Base-by-base conservation (phyloP, 208 protist genomes). In the Crithidia fasciculata region DNA sequence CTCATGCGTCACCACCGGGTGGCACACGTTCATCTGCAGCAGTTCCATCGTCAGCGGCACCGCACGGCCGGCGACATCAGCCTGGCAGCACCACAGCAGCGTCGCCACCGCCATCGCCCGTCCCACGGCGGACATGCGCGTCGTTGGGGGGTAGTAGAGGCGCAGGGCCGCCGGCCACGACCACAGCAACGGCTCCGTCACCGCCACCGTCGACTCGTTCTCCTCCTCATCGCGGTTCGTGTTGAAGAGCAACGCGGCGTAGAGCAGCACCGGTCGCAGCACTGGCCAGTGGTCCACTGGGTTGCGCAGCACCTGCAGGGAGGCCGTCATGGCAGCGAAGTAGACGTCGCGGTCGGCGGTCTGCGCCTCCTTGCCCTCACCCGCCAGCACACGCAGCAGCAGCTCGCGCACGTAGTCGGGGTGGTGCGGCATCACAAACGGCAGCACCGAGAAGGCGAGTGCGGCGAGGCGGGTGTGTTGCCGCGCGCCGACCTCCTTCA, bases 151-250 rank as follows among this genome's bases (percentile, higher is more conserved):
- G 76, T 93, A 97, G 43, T 71, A 69, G 18, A 68, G 61, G 41
- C 88, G 84, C 54, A 95, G 63, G n/a, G 65, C 76, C 2, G 83
- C 79, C 15, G 87, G 81, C 84, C 87, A 95, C 6, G 52, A 57
- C 50, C 43, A 54, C 52, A 97, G 55, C 37, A 94, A 69, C 49
- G 90, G 80, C 78, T 97, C 90, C 37, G 89, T 95, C 45, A 82
- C 73, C 6, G 93, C 83, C 68, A 95, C 75, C 44, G 89, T 86
- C 10, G 83, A 83, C 83, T 95, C 90, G 41, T 84, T 82, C 62
- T 87, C 84, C 69, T 95, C 93, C 66, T 94, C 90, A 50, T 95
- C 91, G 44, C 88, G 85, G 49, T 82, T 80, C 2, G 77, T 77
- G 71, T 90, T 93, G 78, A 87, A 89, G 47, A 97, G 69, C 36